A percentile compares a stretch with the other conserved stretches of the same genome.
These are phyloP conservation scores for Lachnellula subtilissima DNA, from an alignment of 2,329 filamentous ascomycete genomes.

Conservation along the genomic window DNA sequence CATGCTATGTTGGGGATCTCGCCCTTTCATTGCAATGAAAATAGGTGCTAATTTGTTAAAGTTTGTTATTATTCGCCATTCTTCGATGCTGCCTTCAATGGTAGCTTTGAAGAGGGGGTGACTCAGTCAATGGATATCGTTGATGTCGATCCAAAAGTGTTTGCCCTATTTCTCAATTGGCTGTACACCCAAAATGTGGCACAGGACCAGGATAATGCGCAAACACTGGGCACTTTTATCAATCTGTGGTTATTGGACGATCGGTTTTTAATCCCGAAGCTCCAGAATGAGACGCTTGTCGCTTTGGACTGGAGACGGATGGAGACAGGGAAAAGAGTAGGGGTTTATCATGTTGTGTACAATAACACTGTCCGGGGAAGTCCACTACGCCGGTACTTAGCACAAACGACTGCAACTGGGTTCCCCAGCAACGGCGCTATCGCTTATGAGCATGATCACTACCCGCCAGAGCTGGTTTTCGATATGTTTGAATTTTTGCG, in stretches of 20 bases:
- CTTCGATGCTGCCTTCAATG: too few species aligned
- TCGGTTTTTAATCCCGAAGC: background rate
- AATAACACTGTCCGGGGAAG: background rate
- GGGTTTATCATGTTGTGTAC: background rate
- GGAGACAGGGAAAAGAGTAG: background rate
- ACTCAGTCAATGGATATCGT: too few species aligned
- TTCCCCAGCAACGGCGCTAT: background rate
- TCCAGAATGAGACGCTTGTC: slow-evolving; percentile 2
- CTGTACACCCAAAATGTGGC: background rate
- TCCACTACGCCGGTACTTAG: slow-evolving; percentile 1
- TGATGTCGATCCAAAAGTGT: background rate
- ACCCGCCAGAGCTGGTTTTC: background rate
- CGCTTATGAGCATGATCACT: background rate
- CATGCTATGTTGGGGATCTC: too few species aligned
- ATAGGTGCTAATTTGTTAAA: too few species aligned
- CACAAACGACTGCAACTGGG: background rate
- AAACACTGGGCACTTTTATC: background rate
- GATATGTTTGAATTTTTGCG: slow-evolving; percentile 1
- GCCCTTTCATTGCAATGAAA: too few species aligned
- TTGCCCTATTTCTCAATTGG: background rate
- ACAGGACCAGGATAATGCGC: too few species aligned
- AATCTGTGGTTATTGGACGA: background rate
- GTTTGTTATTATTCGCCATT: too few species aligned
- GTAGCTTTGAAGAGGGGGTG: too few species aligned
- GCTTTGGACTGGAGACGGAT: background rate